phyloP scores from a whole-genome alignment of 768 basidiomycete genomes.

The Grammothele lineata region DNA sequence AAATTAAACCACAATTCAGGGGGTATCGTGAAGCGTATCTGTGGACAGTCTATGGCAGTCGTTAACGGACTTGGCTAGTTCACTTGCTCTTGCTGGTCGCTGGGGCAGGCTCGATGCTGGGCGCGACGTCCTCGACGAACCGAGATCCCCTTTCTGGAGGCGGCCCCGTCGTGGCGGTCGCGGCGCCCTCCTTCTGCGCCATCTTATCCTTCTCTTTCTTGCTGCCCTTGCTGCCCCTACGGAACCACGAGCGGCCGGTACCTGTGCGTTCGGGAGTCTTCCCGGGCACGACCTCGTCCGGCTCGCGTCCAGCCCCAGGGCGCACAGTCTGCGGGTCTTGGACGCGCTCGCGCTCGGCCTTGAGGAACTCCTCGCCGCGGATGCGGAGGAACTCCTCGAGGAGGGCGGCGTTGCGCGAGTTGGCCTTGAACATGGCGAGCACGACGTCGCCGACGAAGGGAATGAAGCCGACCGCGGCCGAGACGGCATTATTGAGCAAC shows the following conservation, averaged over 20 bases:
- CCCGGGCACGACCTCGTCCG: conserved; percentile 31
- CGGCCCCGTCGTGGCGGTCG: neutral
- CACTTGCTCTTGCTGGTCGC: no score
- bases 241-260: conserved; percentile 15
- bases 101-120: neutral
- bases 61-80: no score
- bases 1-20: no score
- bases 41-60: no score
- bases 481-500: conserved; percentile 71
- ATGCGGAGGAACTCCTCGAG: conserved; percentile 82
- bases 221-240: conserved; percentile 13
- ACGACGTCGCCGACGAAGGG: conserved; percentile 75
- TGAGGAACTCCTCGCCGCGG: conserved; percentile 70
- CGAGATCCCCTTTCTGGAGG: conserved; percentile 27
- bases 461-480: conserved; percentile 60
- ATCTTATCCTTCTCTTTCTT: conserved; percentile 8
- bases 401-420: conserved; percentile 82
- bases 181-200: neutral
- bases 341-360: conserved; percentile 37
- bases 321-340: conserved; percentile 42
- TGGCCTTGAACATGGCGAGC: conserved; percentile 79
- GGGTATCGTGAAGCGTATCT: no score
- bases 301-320: conserved; percentile 49
- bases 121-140: conserved; percentile 35
- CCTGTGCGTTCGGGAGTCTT: conserved; percentile 11